phyloP scores from a whole-genome alignment of 306 rosid genomes.

The Crotalaria pallida region DNA sequence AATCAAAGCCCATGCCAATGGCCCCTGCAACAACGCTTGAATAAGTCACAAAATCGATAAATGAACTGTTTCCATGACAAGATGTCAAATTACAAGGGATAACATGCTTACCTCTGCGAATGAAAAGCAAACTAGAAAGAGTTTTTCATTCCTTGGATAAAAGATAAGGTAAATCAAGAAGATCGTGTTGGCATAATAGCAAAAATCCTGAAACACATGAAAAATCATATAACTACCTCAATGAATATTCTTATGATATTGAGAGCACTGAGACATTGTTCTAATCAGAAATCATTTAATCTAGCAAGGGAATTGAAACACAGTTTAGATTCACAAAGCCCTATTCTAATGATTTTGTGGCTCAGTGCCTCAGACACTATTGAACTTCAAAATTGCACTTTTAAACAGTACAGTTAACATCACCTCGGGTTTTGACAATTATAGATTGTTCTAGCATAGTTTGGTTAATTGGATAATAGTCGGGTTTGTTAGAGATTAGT shows the following conservation, averaged over 20 bases:
- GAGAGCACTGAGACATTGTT: neutral
- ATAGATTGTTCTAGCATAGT: neutral
- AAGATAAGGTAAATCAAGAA: constrained; percentile 63
- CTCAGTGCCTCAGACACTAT: neutral
- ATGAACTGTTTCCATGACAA: neutral
- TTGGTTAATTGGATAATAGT: neutral
- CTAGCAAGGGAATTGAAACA: neutral
- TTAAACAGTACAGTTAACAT: neutral
- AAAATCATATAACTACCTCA: neutral
- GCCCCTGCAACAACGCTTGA: constrained; percentile 46
- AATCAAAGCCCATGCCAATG: constrained; percentile 81
- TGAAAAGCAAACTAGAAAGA: constrained; percentile 73
- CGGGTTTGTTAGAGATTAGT: neutral
- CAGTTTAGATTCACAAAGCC: neutral
- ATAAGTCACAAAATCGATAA: constrained; percentile 11
- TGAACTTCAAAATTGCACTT: neutral
- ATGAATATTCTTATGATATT: neutral
- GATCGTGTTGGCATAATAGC: constrained; percentile 80
- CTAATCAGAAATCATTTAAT: neutral
- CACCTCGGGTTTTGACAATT: neutral
- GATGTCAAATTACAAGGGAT: neutral
- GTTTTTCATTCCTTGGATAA: constrained; percentile 68
- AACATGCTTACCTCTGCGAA: constrained; percentile 70
- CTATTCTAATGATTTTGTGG: neutral
- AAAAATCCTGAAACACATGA: constrained; percentile 56